Conservation (phyloP, 169 alveolate genomes). For the Eimeria sp. region DNA sequence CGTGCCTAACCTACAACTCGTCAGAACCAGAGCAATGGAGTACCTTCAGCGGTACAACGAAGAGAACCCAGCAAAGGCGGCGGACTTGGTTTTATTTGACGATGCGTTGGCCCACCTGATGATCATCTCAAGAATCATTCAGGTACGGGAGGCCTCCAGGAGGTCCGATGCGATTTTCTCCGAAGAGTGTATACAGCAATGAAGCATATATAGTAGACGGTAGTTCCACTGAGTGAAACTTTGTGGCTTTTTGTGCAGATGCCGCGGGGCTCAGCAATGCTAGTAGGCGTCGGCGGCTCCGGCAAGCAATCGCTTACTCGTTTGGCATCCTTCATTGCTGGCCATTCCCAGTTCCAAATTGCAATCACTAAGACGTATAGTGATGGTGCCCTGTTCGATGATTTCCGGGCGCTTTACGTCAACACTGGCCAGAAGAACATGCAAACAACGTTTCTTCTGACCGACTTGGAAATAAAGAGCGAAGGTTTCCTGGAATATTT, state of each 20-base stretch:
- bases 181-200: neutral
- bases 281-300: conserved; percentile 99
- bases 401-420: conserved; percentile 93
- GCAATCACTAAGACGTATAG: conserved; percentile 95
- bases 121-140: conserved; percentile 95
- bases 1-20: conserved; percentile 75
- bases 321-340: conserved; percentile 94
- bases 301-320: conserved; percentile 98
- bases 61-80: conserved; percentile 94
- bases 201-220: neutral
- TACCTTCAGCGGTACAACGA: conserved; percentile 95
- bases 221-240: conserved; percentile 75
- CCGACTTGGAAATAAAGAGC: conserved; percentile 98
- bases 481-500: conserved; percentile 97
- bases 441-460: conserved; percentile 96
- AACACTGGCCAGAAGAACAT: conserved; percentile 95
- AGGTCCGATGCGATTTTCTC: neutral
- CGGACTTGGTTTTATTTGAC: conserved; percentile 98
- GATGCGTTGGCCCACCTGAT: conserved; percentile 97
- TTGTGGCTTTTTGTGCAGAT: conserved; percentile 86
- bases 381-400: conserved; percentile 95
- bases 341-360: conserved; percentile 93
- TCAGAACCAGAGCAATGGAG: conserved; percentile 91
- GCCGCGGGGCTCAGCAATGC: conserved; percentile 97
- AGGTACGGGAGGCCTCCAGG: conserved; percentile 85